phyloP scores from a whole-genome alignment of 768 basidiomycete genomes.

The Kwoniella sp. region DNA sequence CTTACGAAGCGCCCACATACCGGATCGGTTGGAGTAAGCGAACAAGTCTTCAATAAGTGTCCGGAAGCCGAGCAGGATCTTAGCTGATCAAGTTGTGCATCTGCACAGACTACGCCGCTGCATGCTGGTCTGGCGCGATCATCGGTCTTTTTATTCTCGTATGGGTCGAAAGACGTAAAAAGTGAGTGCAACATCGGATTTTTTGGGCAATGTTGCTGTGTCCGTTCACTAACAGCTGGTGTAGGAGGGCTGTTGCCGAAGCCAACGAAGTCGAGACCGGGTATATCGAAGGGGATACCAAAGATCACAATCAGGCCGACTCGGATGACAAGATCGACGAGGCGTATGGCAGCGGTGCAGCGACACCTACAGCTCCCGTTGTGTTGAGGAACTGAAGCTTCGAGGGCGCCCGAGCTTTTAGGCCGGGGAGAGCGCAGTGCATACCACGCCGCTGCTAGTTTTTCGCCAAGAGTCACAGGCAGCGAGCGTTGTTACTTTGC shows the following conservation, averaged over 20 bases:
- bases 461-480: too few relatives aligned
- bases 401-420: too few relatives aligned
- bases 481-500: too few relatives aligned
- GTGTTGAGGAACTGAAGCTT: not conserved
- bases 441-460: too few relatives aligned
- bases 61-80: too few relatives aligned
- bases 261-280: not conserved
- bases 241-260: not conserved
- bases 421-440: too few relatives aligned
- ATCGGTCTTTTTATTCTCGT: slow-evolving; percentile 3
- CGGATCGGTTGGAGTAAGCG: slow-evolving; percentile 17
- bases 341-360: not conserved
- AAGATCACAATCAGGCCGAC: not conserved
- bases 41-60: too few relatives aligned
- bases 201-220: too few relatives aligned
- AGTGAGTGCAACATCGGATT: slow-evolving; percentile 1
- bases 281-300: not conserved
- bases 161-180: slow-evolving; percentile 2
- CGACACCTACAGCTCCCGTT: not conserved
- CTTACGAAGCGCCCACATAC: slow-evolving; percentile 10
- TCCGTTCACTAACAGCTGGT: not conserved
- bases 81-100: not conserved
- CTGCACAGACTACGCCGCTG: slow-evolving; percentile 12
- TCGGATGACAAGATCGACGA: not conserved
- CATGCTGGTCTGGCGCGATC: slow-evolving; percentile 1